Evolutionary conservation across 2,329 filamentous ascomycete species (phyloP).

Genomic region (Colletotrichum camelliae): DNA sequence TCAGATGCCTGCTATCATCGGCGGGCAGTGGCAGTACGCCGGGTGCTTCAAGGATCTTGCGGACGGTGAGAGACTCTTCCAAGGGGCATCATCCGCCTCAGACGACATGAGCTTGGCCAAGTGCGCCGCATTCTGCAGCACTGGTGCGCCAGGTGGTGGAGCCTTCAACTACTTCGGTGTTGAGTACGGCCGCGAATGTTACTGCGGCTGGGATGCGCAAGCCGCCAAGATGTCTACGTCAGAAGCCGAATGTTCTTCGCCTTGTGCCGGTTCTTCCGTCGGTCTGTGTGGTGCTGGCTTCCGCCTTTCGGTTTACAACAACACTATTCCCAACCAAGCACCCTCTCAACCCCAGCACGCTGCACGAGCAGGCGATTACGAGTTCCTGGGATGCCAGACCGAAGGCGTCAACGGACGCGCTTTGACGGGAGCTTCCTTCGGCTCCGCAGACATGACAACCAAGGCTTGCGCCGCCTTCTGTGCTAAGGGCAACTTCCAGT

Average conservation of each 20-base stretch:
- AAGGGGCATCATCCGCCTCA: constrained; percentile 9
- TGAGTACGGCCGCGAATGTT: constrained; percentile 28
- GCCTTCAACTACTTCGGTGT: constrained; percentile 30
- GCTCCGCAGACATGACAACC: constrained; percentile 29
- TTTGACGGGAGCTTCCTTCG: constrained; percentile 16
- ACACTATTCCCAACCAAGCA: constrained; percentile 17
- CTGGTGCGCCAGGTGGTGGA: constrained; percentile 15
- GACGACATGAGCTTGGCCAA: constrained; percentile 27
- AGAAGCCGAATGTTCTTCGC: constrained; percentile 24
- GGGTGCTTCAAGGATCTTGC: constrained; percentile 29
- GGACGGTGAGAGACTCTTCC: constrained; percentile 20
- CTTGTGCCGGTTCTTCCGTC: constrained; percentile 16
- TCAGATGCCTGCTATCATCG: constrained; percentile 14
- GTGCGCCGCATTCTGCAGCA: constrained; percentile 29
- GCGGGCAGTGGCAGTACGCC: constrained; percentile 24
- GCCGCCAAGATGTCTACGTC: constrained; percentile 13
- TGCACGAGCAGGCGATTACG: constrained; percentile 20
- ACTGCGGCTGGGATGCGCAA: constrained; percentile 25
- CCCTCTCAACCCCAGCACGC: constrained; percentile 22
- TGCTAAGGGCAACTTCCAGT: constrained; percentile 19
- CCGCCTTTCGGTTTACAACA: constrained; percentile 27
- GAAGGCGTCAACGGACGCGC: constrained; percentile 25
- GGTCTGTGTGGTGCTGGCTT: constrained; percentile 23
- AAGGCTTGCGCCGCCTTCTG: constrained; percentile 29
- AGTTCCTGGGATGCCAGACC: constrained; percentile 27